Evolutionary conservation across 2,329 filamentous ascomycete species (phyloP), one percentile per base, ranked within the genome.

Genomic region (Acrodontium crateriforme): DNA sequence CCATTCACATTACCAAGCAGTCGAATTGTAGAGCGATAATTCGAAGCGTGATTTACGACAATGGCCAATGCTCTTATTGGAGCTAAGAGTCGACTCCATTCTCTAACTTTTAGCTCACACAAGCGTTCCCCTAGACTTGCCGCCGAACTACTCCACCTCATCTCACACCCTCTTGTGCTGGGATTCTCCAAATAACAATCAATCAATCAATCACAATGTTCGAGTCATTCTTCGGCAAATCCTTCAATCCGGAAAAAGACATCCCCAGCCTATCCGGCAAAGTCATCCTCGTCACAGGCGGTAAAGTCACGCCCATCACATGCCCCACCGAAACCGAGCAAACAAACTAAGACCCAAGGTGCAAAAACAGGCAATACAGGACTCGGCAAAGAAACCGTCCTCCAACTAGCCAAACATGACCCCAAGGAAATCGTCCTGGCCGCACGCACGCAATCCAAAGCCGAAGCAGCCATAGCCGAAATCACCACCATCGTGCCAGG

Each of bases 21-120:
- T 40, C 78, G 72, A 7, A 82, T 63, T 0, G 77, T 82, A 7
- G 72, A 71, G 0, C 77, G 81, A 47, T 79, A 81, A 45, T 81
- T 80, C n/a, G n/a, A n/a, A n/a, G n/a, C n/a, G n/a, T n/a, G n/a
- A n/a, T n/a, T n/a, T n/a, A n/a, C n/a, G n/a, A n/a, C n/a, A n/a
- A n/a, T n/a, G n/a, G n/a, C n/a, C n/a, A n/a, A n/a, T n/a, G n/a
- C n/a, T n/a, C n/a, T n/a, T n/a, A n/a, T n/a, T n/a, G n/a, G n/a
- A n/a, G n/a, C n/a, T n/a, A n/a, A n/a, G n/a, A n/a, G n/a, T n/a
- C n/a, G n/a, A n/a, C n/a, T n/a, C n/a, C n/a, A n/a, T n/a, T n/a
- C n/a, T n/a, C n/a, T n/a, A n/a, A n/a, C n/a, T n/a, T n/a, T n/a
- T n/a, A n/a, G n/a, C n/a, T n/a, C n/a, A n/a, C n/a, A n/a, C n/a